Base-by-base conservation (phyloP, 331 rosid genomes). In the Pyracantha coccinea region DNA sequence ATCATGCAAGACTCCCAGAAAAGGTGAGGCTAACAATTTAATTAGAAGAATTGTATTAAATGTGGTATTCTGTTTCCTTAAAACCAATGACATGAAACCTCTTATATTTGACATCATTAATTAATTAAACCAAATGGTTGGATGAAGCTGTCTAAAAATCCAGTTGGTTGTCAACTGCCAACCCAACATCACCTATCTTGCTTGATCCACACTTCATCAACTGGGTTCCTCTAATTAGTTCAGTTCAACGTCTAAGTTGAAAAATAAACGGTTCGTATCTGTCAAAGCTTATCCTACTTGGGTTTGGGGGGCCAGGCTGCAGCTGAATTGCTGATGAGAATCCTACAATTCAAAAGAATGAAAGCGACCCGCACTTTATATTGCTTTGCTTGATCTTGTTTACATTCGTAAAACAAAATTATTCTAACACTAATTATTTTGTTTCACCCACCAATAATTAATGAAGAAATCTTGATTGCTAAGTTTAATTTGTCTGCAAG, bases 211-310 rank as follows among this genome's bases (percentile, higher is more conserved):
- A 3, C 13, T 35, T 35, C 13, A 10, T 38, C 44, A 38, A 38
- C 44, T 38, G 12, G 13, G 44, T 38, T 38, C 44, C 44, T 2
- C 13, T 38, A 35, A 35, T 35, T 35, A 35, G 44, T 35, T 8
- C 11, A 35, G 44, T 35, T 8, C 11, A 0, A 2, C 0, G 44
- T 35, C 44, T 8, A 35, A 35, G 12, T 0, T 35, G 44, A 35
- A 35, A 35, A 2, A 9, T 35, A 35, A 2, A 35, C 4, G 1
- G 4, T 8, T 8, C 1, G 47, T 41, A 41, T 69, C 69, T 66
- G 78, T 68, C 86, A 78, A 74, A 41, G 75, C 75, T 83, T 76
- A 85, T 83, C 85, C 75, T 38, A 17, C 29, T n/a, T 64, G 16
- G 75, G 83, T 41, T 41, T 35, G 44, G 44, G 15, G 47, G 47